These are phyloP conservation scores for Anthracocystis setariae DNA, from an alignment of 1,284 basidiomycete species.

Conservation along the genomic window DNA sequence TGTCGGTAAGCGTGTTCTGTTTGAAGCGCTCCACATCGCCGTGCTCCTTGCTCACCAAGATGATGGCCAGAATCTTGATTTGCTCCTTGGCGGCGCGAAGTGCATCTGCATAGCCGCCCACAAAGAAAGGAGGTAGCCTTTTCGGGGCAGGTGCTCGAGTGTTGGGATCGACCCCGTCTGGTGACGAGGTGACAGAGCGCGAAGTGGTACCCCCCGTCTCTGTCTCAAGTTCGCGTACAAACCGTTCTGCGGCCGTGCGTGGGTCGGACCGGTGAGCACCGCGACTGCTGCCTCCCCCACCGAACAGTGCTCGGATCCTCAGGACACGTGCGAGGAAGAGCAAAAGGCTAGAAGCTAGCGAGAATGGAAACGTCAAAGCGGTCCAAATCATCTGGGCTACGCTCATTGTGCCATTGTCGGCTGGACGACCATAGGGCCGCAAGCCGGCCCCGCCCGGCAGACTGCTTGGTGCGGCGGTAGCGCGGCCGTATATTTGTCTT, in stretches of 20 bases:
- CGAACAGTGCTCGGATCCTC: constrained; percentile 32
- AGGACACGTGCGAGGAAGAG: constrained; percentile 42
- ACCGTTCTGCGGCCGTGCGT: constrained; percentile 30
- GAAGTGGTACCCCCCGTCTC: constrained; percentile 30
- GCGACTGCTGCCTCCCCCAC: constrained; percentile 2
- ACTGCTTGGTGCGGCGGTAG: constrained; percentile 21
- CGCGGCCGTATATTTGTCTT: not conserved
- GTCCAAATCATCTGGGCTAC: constrained; percentile 49
- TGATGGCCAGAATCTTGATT: constrained; percentile 78
- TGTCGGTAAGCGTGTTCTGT: constrained; percentile 81
- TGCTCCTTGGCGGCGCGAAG: constrained; percentile 78
- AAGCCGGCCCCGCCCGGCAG: constrained; percentile 33
- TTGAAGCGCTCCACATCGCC: constrained; percentile 89
- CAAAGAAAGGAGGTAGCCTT: constrained; percentile 72
- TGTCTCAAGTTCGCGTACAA: constrained; percentile 45
- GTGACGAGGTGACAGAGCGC: not conserved
- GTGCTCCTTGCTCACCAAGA: constrained; percentile 90
- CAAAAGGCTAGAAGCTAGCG: constrained; percentile 41
- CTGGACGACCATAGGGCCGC: constrained; percentile 17
- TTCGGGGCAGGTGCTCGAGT: constrained; percentile 18
- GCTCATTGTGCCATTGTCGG: constrained; percentile 9
- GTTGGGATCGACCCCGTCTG: constrained; percentile 2
- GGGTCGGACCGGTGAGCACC: constrained; percentile 25
- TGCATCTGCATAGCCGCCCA: constrained; percentile 84
- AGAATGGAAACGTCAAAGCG: constrained; percentile 46